These are phyloP conservation scores for Gonium pectorale DNA, from an alignment of 139 green algal species.

Conservation along the genomic window DNA sequence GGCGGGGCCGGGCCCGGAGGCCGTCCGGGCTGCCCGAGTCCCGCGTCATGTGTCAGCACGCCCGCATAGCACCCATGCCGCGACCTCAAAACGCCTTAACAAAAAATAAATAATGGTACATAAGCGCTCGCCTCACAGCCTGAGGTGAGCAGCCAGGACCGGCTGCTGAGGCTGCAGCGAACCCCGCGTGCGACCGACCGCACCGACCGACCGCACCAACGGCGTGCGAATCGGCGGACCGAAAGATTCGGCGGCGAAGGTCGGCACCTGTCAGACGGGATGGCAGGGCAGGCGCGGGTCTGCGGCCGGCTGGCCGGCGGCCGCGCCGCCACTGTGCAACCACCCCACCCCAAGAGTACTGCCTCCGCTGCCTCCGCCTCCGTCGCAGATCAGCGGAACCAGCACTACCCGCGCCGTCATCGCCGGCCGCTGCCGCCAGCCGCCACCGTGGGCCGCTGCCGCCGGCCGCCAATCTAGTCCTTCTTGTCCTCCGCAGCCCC, in stretches of 20 bases:
- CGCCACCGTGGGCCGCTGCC: not conserved
- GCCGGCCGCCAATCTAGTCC: not conserved
- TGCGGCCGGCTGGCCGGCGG: no score
- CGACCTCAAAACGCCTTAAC: not conserved
- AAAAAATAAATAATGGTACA: not conserved
- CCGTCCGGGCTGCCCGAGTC: not conserved
- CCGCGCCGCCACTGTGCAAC: not conserved
- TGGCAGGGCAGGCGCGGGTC: no score
- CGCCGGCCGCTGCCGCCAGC: no score
- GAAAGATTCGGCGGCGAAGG: no score
- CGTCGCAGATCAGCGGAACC: not conserved
- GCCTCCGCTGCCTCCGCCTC: not conserved
- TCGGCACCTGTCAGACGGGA: no score
- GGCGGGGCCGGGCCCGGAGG: no score
- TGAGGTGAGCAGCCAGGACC: no score
- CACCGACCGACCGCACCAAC: not conserved
- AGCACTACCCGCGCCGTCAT: not conserved
- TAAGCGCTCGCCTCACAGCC: not conserved
- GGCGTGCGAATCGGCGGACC: not conserved
- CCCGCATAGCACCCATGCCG: not conserved
- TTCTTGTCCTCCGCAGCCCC: slow-evolving; percentile 18
- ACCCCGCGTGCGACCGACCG: not conserved
- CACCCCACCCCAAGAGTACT: not conserved
- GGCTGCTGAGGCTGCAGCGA: no score
- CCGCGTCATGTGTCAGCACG: slow-evolving; percentile 18